Base-by-base conservation (phyloP, 352 stramenopile genomes). In the Phytophthora capsici region DNA sequence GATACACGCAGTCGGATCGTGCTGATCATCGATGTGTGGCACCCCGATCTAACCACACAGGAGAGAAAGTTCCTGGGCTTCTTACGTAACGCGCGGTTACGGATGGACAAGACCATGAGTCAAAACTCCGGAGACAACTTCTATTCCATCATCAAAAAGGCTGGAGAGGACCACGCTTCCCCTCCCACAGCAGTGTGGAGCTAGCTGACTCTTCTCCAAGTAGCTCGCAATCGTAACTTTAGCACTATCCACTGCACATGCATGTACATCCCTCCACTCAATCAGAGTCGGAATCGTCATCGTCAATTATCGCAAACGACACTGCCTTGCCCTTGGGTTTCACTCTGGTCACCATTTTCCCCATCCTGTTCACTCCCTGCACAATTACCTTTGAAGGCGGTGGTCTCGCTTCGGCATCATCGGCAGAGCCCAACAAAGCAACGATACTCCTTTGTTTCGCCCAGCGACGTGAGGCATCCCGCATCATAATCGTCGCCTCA, bases 1-100 rank as follows among this genome's bases (percentile, higher is more conserved):
- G 52, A 90, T 19, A 88, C 75, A 1, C 79, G 84, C 30, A 81
- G 77, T 41, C 82, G 97, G 7, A 94, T 99, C 14, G 74, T 98
- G 37, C 76, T 99, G 8, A 91, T 99, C 63, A 73, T 98, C 10
- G 95, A 98, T 75, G 75, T 98, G 28, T 99, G 95, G 96, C 96
- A 99, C 77, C 96, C 95, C 1, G 95, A 98, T 66, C 60, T 99
- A 12, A 89, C 69, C 26, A 47, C 60, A 2, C 71, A 85, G 1
- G 97, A 99, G 71, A 89, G 79, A 25, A 88, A 97, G 53, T 96
- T 97, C 49, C 89, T 99, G 47, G 54, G 45, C 19, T 93, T 91
- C 25, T 28, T 94, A 22, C 82, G 80, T n/a, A 91, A 93, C 43
- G 72, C 84, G 4, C 80, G 85, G 37, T 36, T 94, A 47, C 78